A percentile compares a stretch with the other conserved stretches of the same genome.
Evolutionary conservation across 306 rosid genomes (phyloP).

Genomic region (Vicia sativa): DNA sequence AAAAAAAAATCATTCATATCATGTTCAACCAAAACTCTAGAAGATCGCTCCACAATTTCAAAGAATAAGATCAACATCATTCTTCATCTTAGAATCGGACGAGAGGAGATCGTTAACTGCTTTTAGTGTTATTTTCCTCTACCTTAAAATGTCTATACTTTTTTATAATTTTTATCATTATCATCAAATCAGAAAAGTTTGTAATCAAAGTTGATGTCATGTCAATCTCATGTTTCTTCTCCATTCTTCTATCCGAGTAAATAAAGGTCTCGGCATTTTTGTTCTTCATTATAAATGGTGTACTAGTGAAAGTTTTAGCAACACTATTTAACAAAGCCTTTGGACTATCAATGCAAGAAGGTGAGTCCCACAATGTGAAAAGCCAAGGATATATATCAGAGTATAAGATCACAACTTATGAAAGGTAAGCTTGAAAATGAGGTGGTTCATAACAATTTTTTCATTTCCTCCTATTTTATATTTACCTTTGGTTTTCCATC

Average conservation of each 20-base stretch:
- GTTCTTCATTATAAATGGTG: slow-evolving; percentile 92
- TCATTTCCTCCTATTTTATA: slow-evolving; percentile 62
- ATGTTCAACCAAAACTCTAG: slow-evolving; percentile 63
- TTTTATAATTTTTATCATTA: slow-evolving; percentile 58
- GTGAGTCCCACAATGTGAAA: slow-evolving; percentile 90
- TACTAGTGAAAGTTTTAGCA: slow-evolving; percentile 80
- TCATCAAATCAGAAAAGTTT: slow-evolving; percentile 75
- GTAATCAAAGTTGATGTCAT: slow-evolving; percentile 61
- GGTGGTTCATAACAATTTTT: slow-evolving; percentile 92
- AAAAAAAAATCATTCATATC: slow-evolving; percentile 68
- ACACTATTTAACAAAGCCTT: slow-evolving; percentile 85
- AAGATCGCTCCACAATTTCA: slow-evolving; percentile 50
- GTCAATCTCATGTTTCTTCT: slow-evolving; percentile 73
- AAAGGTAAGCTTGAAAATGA: slow-evolving; percentile 89
- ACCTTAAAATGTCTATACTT: slow-evolving; percentile 44
- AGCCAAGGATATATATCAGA: too few species aligned
- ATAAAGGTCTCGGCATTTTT: slow-evolving; percentile 76
- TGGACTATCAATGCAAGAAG: slow-evolving; percentile 71
- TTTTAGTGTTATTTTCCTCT: slow-evolving; percentile 44
- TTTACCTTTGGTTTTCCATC: slow-evolving; percentile 48
- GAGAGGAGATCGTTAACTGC: slow-evolving; percentile 40
- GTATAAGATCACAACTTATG: slow-evolving; percentile 94
- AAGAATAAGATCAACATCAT: slow-evolving; percentile 38
- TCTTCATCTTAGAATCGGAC: slow-evolving; percentile 42
- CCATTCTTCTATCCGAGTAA: slow-evolving; percentile 86